phyloP scores from a whole-genome alignment of 805 yeast genomes.

The Dipodascopsis uninucleata region DNA sequence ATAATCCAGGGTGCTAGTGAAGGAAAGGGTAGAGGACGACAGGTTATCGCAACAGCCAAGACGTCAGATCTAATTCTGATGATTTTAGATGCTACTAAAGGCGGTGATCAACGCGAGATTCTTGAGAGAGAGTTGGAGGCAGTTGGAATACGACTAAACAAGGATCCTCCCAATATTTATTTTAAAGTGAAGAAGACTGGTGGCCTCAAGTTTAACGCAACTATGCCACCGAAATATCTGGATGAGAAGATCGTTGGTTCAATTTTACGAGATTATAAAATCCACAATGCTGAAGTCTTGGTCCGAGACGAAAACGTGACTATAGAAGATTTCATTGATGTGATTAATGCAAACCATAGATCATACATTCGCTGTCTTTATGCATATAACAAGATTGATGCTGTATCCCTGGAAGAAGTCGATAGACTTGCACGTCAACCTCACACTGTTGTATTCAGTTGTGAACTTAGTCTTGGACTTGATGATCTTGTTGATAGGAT shows the following conservation, averaged over 20 bases:
- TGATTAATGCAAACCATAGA: slow-evolving; percentile 80
- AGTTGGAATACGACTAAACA: slow-evolving; percentile 88
- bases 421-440: slow-evolving; percentile 90
- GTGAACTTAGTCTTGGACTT: slow-evolving; percentile 81
- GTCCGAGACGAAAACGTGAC: slow-evolving; percentile 85
- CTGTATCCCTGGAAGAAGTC: slow-evolving; percentile 90
- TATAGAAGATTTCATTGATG: slow-evolving; percentile 89
- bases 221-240: slow-evolving; percentile 75
- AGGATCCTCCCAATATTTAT: slow-evolving; percentile 72
- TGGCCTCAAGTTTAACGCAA: slow-evolving; percentile 79
- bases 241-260: slow-evolving; percentile 76
- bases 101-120: slow-evolving; percentile 80
- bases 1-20: slow-evolving; percentile 94
- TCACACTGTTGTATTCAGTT: slow-evolving; percentile 89
- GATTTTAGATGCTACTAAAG: slow-evolving; percentile 94
- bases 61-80: slow-evolving; percentile 89
- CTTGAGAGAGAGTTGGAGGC: slow-evolving; percentile 86
- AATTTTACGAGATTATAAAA: slow-evolving; percentile 57
- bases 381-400: slow-evolving; percentile 92
- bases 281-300: slow-evolving; percentile 91
- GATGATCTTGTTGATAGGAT: slow-evolving; percentile 87
- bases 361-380: slow-evolving; percentile 88
- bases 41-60: slow-evolving; percentile 89
- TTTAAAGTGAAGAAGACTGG: slow-evolving; percentile 82
- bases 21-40: slow-evolving; percentile 97